These are phyloP conservation scores for Hirsutella minnesotensis DNA, from an alignment of 2,329 filamentous ascomycete species.

Conservation along the genomic window DNA sequence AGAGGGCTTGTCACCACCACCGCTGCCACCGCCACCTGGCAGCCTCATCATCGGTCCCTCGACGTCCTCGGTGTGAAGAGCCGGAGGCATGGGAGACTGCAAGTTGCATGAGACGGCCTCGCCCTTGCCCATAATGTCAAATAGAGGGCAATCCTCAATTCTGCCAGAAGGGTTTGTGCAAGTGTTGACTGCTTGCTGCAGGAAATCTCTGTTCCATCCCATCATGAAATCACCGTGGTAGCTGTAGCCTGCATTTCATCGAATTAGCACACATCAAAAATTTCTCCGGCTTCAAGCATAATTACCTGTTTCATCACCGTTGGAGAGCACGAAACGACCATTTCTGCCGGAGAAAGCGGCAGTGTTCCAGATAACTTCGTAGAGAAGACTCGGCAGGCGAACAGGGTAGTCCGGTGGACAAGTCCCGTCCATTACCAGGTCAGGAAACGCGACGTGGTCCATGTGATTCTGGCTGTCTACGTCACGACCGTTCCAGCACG, in stretches of 20 bases:
- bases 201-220: conserved; percentile 60
- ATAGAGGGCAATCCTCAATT: conserved; percentile 64
- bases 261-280: background rate
- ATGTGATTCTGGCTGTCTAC: conserved; percentile 43
- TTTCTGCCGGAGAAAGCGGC: conserved; percentile 46
- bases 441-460: conserved; percentile 66
- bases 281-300: conserved; percentile 1
- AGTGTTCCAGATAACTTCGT: conserved; percentile 76
- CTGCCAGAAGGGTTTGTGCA: conserved; percentile 63
- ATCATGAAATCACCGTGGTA: conserved; percentile 74
- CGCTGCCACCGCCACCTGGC: conserved; percentile 38
- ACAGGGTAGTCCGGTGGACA: conserved; percentile 60
- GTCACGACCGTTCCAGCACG: conserved; percentile 73
- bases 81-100: conserved; percentile 35
- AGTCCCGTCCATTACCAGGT: conserved; percentile 60
- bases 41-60: conserved; percentile 43
- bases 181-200: conserved; percentile 58
- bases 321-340: conserved; percentile 64
- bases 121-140: conserved; percentile 54
- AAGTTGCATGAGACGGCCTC: conserved; percentile 51
- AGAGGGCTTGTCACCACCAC: conserved; percentile 5
- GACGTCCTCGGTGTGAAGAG: conserved; percentile 48
- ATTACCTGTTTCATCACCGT: conserved; percentile 64
- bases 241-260: conserved; percentile 43
- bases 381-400: conserved; percentile 66